Evolutionary conservation across 2,329 filamentous ascomycete genomes (phyloP), one percentile per base, ranked within the genome.

Genomic region (Colletotrichum coccodes): DNA sequence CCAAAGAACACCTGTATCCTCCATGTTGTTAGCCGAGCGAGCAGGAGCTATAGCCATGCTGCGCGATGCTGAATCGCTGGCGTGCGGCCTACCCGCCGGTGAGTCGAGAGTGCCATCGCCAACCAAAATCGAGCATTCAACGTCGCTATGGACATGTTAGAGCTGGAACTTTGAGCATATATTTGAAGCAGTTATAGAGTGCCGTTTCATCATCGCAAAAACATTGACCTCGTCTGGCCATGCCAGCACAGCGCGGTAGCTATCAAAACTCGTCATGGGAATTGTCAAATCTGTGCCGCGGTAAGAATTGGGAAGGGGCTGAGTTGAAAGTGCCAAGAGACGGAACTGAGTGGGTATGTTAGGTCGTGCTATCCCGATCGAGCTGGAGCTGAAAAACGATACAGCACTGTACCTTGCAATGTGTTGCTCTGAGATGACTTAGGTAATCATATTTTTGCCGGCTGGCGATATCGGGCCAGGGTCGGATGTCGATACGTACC

Each of bases 311-410:
- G 50, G 50, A 30, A 60, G 42, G 50, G 28, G 23, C n/a, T 26
- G 56, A 30, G 63, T 57, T 57, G 46, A 61, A 54, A 26, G 1
- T n/a, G 56, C 46, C 30, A 49, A 36, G 8, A 28, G 26, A 56
- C 26, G 14, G 6, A 4, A 18, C 9, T n/a, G 9, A 11, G 26
- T 34, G 16, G 54, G 26, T 7, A 18, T 16, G 9, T 21, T 57
- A 36, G 54, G 32, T 23, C 47, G 36, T 32, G 26, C 46, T 52
- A 38, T 56, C 38, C 49, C 14, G 38, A 40, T 3, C 44, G 46
- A 28, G 60, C 44, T 57, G 60, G 52, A 47, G 50, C 49, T 63
- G 40, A 42, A 63, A 63, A 63, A 36, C 36, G 36, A 38, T 38
- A 14, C 36, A 38, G 12, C n/a, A n/a, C n/a, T n/a, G n/a, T n/a